Evolutionary conservation across 495 filamentous ascomycete genomes (phyloP).

Genomic region (Sordaria brevicollis): DNA sequence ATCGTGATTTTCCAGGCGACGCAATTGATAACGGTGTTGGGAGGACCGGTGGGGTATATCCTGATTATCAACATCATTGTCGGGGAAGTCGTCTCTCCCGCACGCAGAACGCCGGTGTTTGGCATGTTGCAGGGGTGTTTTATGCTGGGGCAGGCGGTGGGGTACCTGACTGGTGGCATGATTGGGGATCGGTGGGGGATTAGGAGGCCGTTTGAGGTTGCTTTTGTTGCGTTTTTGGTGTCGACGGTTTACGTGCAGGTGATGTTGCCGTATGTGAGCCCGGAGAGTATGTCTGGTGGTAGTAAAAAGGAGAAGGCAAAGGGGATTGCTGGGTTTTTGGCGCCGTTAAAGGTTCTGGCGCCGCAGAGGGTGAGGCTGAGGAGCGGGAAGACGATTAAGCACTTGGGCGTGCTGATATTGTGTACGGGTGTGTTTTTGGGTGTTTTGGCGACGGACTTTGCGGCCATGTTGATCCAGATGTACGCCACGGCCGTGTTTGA

Average conservation of each 20-base stretch:
- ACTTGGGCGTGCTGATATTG: slow-evolving; percentile 43
- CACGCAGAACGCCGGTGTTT: slow-evolving; percentile 40
- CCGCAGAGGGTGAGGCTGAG: slow-evolving; percentile 34
- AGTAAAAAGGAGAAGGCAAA: slow-evolving; percentile 17
- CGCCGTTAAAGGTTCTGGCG: slow-evolving; percentile 40
- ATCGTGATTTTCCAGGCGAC: slow-evolving; percentile 45
- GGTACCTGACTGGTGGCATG: slow-evolving; percentile 41
- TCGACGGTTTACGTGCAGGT: slow-evolving; percentile 27
- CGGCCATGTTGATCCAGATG: slow-evolving; percentile 40
- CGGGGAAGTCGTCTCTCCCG: slow-evolving; percentile 37
- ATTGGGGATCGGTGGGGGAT: slow-evolving; percentile 42
- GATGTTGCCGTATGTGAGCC: slow-evolving; percentile 31
- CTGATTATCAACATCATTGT: slow-evolving; percentile 45
- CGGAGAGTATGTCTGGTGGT: slow-evolving; percentile 18
- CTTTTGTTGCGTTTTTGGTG: slow-evolving; percentile 35
- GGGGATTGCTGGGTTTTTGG: slow-evolving; percentile 37
- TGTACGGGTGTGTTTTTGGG: slow-evolving; percentile 45
- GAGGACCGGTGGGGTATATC: slow-evolving; percentile 47
- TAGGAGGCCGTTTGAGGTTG: slow-evolving; percentile 41
- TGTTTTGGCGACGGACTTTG: slow-evolving; percentile 46
- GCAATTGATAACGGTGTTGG: slow-evolving; percentile 46
- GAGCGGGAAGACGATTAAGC: slow-evolving; percentile 30
- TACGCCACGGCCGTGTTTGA: slow-evolving; percentile 44
- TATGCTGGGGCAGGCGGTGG: slow-evolving; percentile 45
- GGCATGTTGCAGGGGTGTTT: slow-evolving; percentile 44